Base-by-base conservation (phyloP, 306 rosid genomes). In the Quercus alba region DNA sequence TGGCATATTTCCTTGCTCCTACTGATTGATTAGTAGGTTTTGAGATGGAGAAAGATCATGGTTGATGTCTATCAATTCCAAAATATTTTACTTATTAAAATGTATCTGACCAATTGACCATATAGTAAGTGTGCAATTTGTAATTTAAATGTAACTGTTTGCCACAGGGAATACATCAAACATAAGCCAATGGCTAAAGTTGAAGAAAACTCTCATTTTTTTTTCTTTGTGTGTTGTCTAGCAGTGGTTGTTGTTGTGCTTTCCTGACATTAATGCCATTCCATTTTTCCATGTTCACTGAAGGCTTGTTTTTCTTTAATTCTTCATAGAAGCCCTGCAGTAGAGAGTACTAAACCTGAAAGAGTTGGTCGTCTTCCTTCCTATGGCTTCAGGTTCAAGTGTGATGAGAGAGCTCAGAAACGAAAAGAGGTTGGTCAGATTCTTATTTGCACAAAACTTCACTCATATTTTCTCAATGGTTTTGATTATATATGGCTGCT, bases 391-490 rank as follows among this genome's bases (percentile, higher is more conserved):
- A 93, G 94, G 81, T 93, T 95, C 87, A 95, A 44, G 89, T 95
- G 99, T 77, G 89, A 91, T 82, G 94, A 95, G 78, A 88, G 99
- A 79, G 99, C 99, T 87, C 92, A 88, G 82, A 93, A 88, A 84
- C 90, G 99, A 87, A 95, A 61, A 82, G 94, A 91, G 94, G 99
- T 88, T 72, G 61, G 33, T 12, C 33, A 59, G 67, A 82, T 76
- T 81, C 49, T 78, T 49, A 56, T 56, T 75, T 81, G 75, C 70
- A 44, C 67, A 79, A 8, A 41, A 41, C 3, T 11, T 8, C 12
- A 8, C 12, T 41, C 46, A 41, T 41, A 41, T 41, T 41, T 41
- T 41, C 46, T 41, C 12, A 8, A 55, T 5, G 23, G 71, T 55
- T 23, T 59, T 23, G 67, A 59, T 59, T 59, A 23, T 59, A 59